Percentiles rank a stretch among this genome's conserved stretches.
Evolutionary conservation across 495 filamentous ascomycete genomes (phyloP).

Genomic region (Talaromyces wortmannii): DNA sequence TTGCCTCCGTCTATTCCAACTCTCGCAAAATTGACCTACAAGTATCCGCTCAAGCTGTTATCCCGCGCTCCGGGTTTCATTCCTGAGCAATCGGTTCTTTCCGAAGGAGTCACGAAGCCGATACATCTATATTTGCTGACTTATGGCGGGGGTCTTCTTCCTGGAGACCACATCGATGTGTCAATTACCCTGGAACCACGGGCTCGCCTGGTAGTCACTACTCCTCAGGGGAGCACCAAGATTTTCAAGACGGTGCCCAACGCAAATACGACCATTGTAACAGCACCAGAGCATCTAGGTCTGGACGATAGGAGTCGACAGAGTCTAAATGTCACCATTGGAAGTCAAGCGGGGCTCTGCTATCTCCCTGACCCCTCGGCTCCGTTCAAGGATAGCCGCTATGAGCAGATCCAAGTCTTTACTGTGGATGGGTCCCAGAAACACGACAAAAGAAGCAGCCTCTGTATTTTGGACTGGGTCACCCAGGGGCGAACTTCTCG

Average conservation of each 20-base stretch:
- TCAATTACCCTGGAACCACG: slow-evolving; percentile 52
- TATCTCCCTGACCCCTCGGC: slow-evolving; percentile 94
- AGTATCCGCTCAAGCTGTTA: slow-evolving; percentile 93
- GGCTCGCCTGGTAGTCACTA: slow-evolving; percentile 75
- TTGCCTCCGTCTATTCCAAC: slow-evolving; percentile 65
- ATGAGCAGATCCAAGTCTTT: slow-evolving; percentile 77
- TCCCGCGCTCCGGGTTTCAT: slow-evolving; percentile 48
- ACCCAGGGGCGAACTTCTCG: slow-evolving; percentile 76
- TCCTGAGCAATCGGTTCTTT: slow-evolving; percentile 18
- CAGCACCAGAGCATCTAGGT: no score
- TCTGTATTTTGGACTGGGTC: slow-evolving; percentile 91
- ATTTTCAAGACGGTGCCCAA: slow-evolving; percentile 70
- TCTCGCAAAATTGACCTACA: slow-evolving; percentile 71
- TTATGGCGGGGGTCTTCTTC: slow-evolving; percentile 90
- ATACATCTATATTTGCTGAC: slow-evolving; percentile 81
- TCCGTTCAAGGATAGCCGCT: slow-evolving; percentile 73
- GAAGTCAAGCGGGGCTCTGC: slow-evolving; percentile 60
- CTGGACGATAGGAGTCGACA: slow-evolving; percentile 56
- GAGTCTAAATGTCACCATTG: slow-evolving; percentile 54
- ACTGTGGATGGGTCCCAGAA: slow-evolving; percentile 50
- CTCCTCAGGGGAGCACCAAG: slow-evolving; percentile 87
- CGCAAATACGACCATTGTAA: slow-evolving; percentile 10
- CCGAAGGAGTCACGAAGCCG: slow-evolving; percentile 22
- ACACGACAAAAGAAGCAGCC: slow-evolving; percentile 33
- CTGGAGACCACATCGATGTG: slow-evolving; percentile 75